Evolutionary conservation across 768 basidiomycete species (phyloP), one percentile per base, ranked within the genome.

Genomic region (Polyporus arcularius): DNA sequence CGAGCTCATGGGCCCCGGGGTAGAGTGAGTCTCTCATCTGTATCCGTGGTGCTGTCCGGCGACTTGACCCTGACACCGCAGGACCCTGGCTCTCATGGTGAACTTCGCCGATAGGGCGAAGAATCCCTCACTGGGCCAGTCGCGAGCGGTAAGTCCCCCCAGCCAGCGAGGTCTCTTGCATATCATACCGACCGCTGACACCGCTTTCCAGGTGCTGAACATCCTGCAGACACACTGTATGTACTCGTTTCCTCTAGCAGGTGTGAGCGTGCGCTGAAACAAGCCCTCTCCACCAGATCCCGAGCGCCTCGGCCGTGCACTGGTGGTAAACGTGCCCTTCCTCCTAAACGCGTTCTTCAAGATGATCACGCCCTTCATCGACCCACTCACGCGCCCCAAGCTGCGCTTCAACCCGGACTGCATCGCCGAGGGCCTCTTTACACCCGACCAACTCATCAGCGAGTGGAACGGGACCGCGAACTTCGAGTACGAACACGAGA

Each of bases 251-350:
- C 49, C 32, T 8, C 26, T 11, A 4, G 3, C 16, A 43, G 16
- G 5, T 4, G 45, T 26, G 10, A 28, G 12, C 15, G 10, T 47
- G 32, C 39, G 18, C n/a, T 10, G 46, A 7, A 14, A 15, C 30
- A 16, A n/a, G 9, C 40, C 47, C 16, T 28, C n/a, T 48, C 30
- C 39, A 18, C 3, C 48, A 67, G 67, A 93, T 67, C 92, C 92
- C 0, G 94, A 96, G 71, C 85, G 94, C 4, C 85, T 96, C 38
- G 92, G 91, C 31, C 71, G 72, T 31, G 83, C 92, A 1, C 73
- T 92, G 45, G 84, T 94, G 67, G 79, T 88, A 60, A 90, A 94
- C 67, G 80, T 94, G n/a, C 93, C 94, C 4, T 94, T 85, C 77
- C 70, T 92, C 52, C 70, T 94, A 53, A 84, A 83, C 57, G 79